These are phyloP conservation scores for Chrysoporthe puriensis DNA, from an alignment of 2,329 filamentous ascomycete genomes.

Conservation along the genomic window DNA sequence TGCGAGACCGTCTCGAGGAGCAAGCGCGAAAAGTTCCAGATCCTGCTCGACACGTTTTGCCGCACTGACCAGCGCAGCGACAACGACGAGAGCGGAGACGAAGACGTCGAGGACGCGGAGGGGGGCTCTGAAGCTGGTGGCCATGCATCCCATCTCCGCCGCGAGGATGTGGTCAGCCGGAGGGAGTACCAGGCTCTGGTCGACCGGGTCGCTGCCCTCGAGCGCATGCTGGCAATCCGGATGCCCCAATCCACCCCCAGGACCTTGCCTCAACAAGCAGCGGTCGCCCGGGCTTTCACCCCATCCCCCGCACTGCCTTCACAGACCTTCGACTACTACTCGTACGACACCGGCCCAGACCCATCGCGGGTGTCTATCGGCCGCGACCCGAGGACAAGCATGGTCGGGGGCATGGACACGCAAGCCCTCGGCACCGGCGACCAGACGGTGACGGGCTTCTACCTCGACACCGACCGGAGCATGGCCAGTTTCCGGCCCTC, in stretches of 20 bases:
- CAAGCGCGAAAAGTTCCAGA: slow-evolving; percentile 27
- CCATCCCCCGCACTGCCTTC: slow-evolving; percentile 16
- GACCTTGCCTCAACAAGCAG: slow-evolving; percentile 18
- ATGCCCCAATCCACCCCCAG: slow-evolving; percentile 17
- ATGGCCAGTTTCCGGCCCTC: slow-evolving; percentile 10
- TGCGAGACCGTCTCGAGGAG: slow-evolving; percentile 26
- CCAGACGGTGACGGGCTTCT: slow-evolving; percentile 17
- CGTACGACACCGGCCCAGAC: slow-evolving; percentile 7
- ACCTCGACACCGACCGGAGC: slow-evolving; percentile 12
- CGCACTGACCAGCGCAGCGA: slow-evolving; percentile 1
- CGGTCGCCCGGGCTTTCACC: slow-evolving; percentile 20
- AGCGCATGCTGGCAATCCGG: slow-evolving; percentile 14
- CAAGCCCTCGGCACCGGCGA: slow-evolving; percentile 4
- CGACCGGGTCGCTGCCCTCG: slow-evolving; percentile 23
- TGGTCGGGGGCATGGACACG: slow-evolving; percentile 10
- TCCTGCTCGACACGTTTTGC: slow-evolving; percentile 25
- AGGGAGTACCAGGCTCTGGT: slow-evolving; percentile 22
- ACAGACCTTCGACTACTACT: slow-evolving; percentile 22
- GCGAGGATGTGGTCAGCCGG: slow-evolving; percentile 10
- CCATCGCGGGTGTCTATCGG: background rate
- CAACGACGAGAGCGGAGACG: slow-evolving; percentile 4
- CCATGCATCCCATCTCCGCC: background rate
- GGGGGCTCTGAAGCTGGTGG: slow-evolving; percentile 11
- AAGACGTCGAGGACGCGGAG: slow-evolving; percentile 13
- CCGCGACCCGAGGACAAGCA: background rate